Percentiles rank a stretch among this genome's conserved stretches.
Conservation (phyloP, 2,329 filamentous ascomycete genomes). For the Penicillium hordei region DNA sequence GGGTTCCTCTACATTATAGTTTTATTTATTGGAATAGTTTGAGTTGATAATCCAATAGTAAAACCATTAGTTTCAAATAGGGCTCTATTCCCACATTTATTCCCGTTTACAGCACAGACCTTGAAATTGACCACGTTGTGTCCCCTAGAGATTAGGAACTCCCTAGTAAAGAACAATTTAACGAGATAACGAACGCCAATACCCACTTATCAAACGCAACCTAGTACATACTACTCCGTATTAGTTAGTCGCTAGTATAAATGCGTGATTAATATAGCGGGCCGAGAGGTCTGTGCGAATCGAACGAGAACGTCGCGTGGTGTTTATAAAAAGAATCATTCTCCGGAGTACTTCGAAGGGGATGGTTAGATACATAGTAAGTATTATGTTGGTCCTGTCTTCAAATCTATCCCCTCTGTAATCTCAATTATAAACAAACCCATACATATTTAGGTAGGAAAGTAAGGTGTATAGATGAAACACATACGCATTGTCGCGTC, state of each 20-base stretch:
- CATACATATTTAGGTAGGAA: neutral
- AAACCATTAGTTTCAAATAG: neutral
- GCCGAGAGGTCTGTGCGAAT: neutral
- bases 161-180: neutral
- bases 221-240: neutral
- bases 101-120: neutral
- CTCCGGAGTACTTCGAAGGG: neutral
- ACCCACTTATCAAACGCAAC: neutral
- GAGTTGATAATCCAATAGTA: neutral
- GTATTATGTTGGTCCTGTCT: neutral
- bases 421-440: neutral
- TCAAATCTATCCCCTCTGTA: neutral
- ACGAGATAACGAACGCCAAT: neutral
- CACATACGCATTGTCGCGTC: slow-evolving; percentile 1
- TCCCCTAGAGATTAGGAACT: neutral
- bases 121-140: neutral
- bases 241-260: neutral
- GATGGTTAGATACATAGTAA: neutral
- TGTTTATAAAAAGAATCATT: neutral
- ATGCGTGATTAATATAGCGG: neutral
- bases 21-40: neutral
- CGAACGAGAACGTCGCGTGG: neutral
- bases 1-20: neutral
- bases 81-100: neutral
- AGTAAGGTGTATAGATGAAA: slow-evolving; percentile 1